Percentiles rank a stretch among this genome's conserved stretches.
phyloP scores from a whole-genome alignment of 148 eudicot genomes.

The Vaccinium myrtillus region DNA sequence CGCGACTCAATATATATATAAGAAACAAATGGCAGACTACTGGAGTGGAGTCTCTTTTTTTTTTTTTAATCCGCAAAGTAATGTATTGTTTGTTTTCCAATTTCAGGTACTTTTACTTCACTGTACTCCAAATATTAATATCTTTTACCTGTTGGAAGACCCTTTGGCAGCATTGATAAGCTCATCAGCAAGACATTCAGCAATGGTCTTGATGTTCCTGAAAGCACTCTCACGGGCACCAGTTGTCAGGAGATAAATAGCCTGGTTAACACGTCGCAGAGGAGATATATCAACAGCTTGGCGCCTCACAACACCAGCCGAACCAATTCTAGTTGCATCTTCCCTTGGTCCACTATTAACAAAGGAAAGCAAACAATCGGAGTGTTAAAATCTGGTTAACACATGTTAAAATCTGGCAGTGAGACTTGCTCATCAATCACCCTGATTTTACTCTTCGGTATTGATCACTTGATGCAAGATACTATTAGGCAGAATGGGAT shows the following conservation, averaged over 20 bases:
- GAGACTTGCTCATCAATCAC: not conserved
- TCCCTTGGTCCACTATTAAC: slow-evolving; percentile 31
- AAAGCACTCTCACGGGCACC: slow-evolving; percentile 38
- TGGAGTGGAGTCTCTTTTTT: not conserved
- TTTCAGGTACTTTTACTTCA: not conserved
- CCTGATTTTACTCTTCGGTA: not conserved
- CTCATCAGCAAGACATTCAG: slow-evolving; percentile 34
- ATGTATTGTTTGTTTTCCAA: not conserved
- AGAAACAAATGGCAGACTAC: not conserved
- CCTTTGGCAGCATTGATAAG: slow-evolving; percentile 36
- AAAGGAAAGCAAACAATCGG: too few species aligned
- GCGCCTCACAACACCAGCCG: slow-evolving; percentile 37
- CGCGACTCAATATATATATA: not conserved
- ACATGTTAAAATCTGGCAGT: not conserved
- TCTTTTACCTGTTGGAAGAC: slow-evolving; percentile 30
- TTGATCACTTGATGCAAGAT: not conserved
- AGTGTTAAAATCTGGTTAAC: not conserved
- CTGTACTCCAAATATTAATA: not conserved
- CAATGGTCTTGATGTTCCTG: slow-evolving; percentile 31
- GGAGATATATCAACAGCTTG: slow-evolving; percentile 37
- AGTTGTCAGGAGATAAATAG: slow-evolving; percentile 31
- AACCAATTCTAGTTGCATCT: slow-evolving; percentile 38
- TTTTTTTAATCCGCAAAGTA: too few species aligned
- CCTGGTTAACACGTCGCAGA: slow-evolving; percentile 33
- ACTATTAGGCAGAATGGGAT: not conserved